A percentile compares a stretch with the other conserved stretches of the same genome.
These are phyloP conservation scores for Trichoderma gracile DNA, from an alignment of 2,329 filamentous ascomycete genomes.

Conservation along the genomic window DNA sequence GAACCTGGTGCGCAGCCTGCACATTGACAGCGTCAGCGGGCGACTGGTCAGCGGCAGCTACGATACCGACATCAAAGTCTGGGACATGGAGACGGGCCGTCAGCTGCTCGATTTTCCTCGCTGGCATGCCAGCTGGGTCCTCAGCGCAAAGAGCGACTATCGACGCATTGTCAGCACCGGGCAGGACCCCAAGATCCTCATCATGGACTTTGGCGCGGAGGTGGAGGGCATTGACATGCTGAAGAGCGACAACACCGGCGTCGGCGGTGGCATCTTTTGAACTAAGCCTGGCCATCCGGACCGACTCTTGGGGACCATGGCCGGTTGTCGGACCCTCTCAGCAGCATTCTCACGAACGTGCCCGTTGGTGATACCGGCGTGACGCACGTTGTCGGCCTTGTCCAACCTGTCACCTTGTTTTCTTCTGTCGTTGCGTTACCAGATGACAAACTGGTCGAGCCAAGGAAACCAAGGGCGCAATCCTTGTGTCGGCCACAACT, in stretches of 20 bases:
- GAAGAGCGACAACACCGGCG: slow-evolving; percentile 44
- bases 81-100: slow-evolving; percentile 78
- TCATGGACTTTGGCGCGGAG: slow-evolving; percentile 83
- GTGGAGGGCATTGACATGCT: slow-evolving; percentile 60
- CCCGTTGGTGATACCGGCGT: slow-evolving; percentile 9
- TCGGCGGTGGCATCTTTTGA: slow-evolving; percentile 31
- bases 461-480: background rate
- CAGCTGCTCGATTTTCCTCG: slow-evolving; percentile 83
- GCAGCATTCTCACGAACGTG: background rate
- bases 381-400: background rate
- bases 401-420: slow-evolving; percentile 3
- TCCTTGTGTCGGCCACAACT: background rate
- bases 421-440: background rate
- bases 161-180: slow-evolving; percentile 91
- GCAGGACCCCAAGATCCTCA: slow-evolving; percentile 87
- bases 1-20: slow-evolving; percentile 82
- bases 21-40: slow-evolving; percentile 84
- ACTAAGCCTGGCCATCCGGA: slow-evolving; percentile 30
- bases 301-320: slow-evolving; percentile 23
- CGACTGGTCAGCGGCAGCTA: slow-evolving; percentile 91
- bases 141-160: slow-evolving; percentile 95
- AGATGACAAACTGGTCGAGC: background rate
- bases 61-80: slow-evolving; percentile 93
- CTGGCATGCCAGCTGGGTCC: slow-evolving; percentile 96
- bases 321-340: slow-evolving; percentile 16